Conservation (phyloP, 768 basidiomycete genomes). For the Kwoniella dejecticola region DNA sequence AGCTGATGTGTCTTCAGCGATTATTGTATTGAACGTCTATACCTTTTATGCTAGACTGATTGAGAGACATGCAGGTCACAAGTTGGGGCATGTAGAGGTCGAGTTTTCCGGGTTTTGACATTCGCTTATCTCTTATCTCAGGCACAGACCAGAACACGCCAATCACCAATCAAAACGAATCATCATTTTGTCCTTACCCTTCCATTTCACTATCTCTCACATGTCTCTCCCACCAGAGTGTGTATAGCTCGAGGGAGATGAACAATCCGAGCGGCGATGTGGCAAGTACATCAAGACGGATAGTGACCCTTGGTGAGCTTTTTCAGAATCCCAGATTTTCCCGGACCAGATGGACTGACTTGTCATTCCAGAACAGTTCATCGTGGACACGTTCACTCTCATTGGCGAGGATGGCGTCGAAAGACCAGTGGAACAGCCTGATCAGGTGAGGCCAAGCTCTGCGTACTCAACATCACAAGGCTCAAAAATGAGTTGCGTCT, state of each 20-base stretch:
- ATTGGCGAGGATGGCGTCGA: slow-evolving; percentile 35
- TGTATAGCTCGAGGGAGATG: background rate
- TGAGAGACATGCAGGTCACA: too few species aligned
- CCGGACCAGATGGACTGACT: background rate
- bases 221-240: background rate
- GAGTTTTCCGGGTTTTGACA: too few species aligned
- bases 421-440: slow-evolving; percentile 25
- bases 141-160: background rate
- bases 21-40: too few species aligned
- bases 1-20: too few species aligned
- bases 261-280: background rate
- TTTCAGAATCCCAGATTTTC: background rate
- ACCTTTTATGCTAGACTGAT: too few species aligned
- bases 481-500: too few species aligned
- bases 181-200: background rate
- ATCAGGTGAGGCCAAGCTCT: slow-evolving; percentile 22
- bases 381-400: slow-evolving; percentile 42
- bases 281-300: background rate
- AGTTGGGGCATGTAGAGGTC: too few species aligned
- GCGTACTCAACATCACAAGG: too few species aligned
- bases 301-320: slow-evolving; percentile 11
- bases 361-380: slow-evolving; percentile 35
- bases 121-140: background rate
- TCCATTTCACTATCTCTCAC: background rate
- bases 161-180: background rate